Conservation (phyloP, 768 basidiomycete species). For the Guyanaporus albipodus region DNA sequence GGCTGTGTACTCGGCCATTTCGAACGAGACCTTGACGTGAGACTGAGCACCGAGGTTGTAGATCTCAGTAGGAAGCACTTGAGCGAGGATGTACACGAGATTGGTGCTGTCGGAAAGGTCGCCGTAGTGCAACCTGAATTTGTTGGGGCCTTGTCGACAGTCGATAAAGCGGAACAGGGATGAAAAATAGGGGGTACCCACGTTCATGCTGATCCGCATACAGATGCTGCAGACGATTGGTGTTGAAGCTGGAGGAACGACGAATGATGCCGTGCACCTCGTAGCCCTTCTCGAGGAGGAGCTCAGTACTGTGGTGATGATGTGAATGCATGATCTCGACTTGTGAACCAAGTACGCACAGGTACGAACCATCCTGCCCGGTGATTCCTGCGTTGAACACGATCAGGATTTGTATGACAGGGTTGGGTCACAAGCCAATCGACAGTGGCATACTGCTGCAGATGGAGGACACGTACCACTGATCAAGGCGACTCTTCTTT, state of each 20-base stretch:
- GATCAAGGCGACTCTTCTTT: constrained; percentile 91
- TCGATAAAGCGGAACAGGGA: constrained; percentile 2
- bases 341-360: constrained; percentile 40
- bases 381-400: constrained; percentile 66
- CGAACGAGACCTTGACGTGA: constrained; percentile 98
- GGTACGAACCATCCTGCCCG: constrained; percentile 94
- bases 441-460: background rate
- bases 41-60: constrained; percentile 98
- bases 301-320: constrained; percentile 57
- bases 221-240: constrained; percentile 88
- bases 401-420: constrained; percentile 6
- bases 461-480: constrained; percentile 54
- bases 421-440: background rate
- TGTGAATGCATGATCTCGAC: constrained; percentile 5
- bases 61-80: constrained; percentile 92
- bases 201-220: constrained; percentile 92
- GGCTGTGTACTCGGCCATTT: constrained; percentile 98
- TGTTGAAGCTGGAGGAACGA: constrained; percentile 97
- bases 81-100: constrained; percentile 92
- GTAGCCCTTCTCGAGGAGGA: constrained; percentile 84
- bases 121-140: constrained; percentile 85
- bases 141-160: constrained; percentile 52
- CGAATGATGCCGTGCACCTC: constrained; percentile 95
- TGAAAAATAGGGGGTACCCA: constrained; percentile 35
- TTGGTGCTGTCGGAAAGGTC: constrained; percentile 96